Evolutionary conservation across 495 filamentous ascomycete species (phyloP), one percentile per base, ranked within the genome.

Genomic region (Ramalina intermedia): DNA sequence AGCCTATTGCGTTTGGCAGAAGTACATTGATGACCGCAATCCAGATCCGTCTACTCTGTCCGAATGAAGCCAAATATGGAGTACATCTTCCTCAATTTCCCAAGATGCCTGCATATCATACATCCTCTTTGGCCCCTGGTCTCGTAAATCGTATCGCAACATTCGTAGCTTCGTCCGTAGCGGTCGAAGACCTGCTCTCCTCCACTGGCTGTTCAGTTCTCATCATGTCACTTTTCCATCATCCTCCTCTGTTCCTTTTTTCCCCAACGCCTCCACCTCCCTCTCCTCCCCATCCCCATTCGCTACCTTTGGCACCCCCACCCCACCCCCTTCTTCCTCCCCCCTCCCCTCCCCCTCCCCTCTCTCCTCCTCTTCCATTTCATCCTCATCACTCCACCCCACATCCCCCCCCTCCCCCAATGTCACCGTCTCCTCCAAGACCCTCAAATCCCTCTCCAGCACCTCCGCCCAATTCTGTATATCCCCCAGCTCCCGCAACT

Each of bases 381-480:
- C 53, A 1, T 52, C 58, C 44, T 55, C 60, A 38, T 52, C 55
- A 55, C 54, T 48, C 51, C 57, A 47, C 57, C 59, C 49, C 42
- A 55, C 47, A 56, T 65, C 47, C 60, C 61, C 57, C 56, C 60
- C 51, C 61, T 74, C 65, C 51, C 75, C 86, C 52, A 84, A 61
- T 59, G 82, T 66, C 63, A 94, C 58, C 46, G 85, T 87, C 75
- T 95, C 88, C 67, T 93, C 87, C 36, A 98, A 59, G 50, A 93
- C 79, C 58, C 88, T 59, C 53, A 98, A 75, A 67, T 96, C 90
- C 62, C 85, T 65, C 73, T 98, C 91, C 57, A 96, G 72, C 71
- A 94, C 75, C 77, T 98, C 91, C 37, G 90, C 90, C 89, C 89
- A 96, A 62, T 95, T 94, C 76, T 96, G 91, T 64, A 96, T 78